A percentile compares a stretch with the other conserved stretches of the same genome.
Evolutionary conservation across 805 yeast species (phyloP).

Genomic region (Naumovozyma castellii): DNA sequence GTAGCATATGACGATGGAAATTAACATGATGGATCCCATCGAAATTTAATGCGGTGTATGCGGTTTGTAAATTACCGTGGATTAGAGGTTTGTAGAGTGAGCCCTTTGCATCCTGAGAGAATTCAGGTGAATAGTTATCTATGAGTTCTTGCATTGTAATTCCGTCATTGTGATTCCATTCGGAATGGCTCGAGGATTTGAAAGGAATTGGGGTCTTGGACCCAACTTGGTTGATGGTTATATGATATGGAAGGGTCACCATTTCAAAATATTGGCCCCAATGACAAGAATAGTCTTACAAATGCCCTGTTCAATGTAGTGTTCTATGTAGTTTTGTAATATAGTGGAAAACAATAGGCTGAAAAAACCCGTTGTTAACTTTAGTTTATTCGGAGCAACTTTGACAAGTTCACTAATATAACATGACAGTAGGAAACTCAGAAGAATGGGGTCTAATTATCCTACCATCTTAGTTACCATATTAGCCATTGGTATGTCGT

Average conservation of each 20-base stretch:
- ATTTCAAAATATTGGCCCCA: too few species aligned
- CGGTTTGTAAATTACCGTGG: slow-evolving; percentile 64
- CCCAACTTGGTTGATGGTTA: slow-evolving; percentile 2
- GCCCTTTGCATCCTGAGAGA: slow-evolving; percentile 36
- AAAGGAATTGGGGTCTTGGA: slow-evolving; percentile 4
- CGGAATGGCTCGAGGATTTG: background rate
- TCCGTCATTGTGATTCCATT: background rate
- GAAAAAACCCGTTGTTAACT: too few species aligned
- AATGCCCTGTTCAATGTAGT: too few species aligned
- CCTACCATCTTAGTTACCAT: slow-evolving; percentile 7
- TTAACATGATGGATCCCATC: slow-evolving; percentile 41
- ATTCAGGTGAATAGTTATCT: slow-evolving; percentile 34
- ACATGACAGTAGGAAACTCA: background rate
- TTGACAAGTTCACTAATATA: too few species aligned
- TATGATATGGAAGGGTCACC: slow-evolving; percentile 2
- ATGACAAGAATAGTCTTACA: too few species aligned
- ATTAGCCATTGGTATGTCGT: slow-evolving; percentile 14
- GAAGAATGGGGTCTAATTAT: background rate
- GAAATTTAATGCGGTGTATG: slow-evolving; percentile 46
- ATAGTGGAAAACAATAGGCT: too few species aligned
- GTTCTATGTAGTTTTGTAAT: too few species aligned
- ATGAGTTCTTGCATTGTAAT: slow-evolving; percentile 26
- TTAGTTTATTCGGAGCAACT: too few species aligned
- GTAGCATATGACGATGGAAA: slow-evolving; percentile 52
- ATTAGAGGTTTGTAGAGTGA: slow-evolving; percentile 48